Base-by-base conservation (phyloP, 345 rosid genomes). In the Camelina laxa region DNA sequence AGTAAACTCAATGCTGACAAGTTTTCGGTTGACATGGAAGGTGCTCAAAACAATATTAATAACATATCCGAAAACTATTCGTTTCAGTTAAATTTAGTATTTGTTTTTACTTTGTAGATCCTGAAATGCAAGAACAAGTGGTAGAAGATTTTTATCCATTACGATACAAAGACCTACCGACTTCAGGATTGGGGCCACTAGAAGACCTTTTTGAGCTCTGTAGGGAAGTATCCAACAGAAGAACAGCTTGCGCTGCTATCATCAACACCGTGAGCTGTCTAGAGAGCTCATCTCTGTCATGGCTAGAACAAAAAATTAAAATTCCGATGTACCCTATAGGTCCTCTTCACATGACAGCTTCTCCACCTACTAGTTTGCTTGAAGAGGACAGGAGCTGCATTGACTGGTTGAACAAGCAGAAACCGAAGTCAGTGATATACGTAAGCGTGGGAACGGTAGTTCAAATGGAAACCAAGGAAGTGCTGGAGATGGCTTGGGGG, bases 361-460 rank as follows among this genome's bases (percentile, higher is more conserved):
- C 69, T 24, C 0, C 39, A 2, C 4, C 49, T 0, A 1, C 4
- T 62, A 74, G 67, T 48, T 11, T 59, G 50, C 17, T 68, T 3
- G 44, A 67, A 50, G 48, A 75, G 14, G 74, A 67, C 47, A 75
- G 0, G 17, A 79, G 84, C 24, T 89, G 91, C 84, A 24, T 89
- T 12, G 74, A 83, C 6, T 92, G 72, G 72, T 20, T 92, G 47
- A 79, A 58, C 71, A 63, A 65, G 31, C 87, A 72, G 6, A 27
- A 69, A 20, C 77, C 56, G 0, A 50, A 71, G 13, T 84, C 92
- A 0, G 89, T 84, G 4, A 80, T 77, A 0, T 89, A 87, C 72
- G 74, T 91, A 45, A 78, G 87, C 61, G 79, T 91, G 39, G 95
- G 93, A 16, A 86, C 84, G 38, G 20, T 79, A 64, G 65, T 47